Evolutionary conservation across 2,329 filamentous ascomycete genomes (phyloP).

Genomic region (Pseudogymnoascus sp.): DNA sequence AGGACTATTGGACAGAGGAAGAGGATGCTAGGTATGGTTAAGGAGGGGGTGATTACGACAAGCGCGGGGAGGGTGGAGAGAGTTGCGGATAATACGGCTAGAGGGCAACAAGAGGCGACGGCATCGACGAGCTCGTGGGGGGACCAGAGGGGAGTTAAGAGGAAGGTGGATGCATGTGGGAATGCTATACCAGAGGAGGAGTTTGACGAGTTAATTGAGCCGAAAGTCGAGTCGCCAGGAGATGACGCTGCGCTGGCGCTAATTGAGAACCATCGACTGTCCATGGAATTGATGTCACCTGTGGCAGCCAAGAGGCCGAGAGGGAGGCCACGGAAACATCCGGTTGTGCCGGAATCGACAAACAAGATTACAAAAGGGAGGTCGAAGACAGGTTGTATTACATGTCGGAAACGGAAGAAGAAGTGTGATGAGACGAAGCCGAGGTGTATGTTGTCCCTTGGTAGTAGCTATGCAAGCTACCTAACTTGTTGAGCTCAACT

Average conservation of each 20-base stretch:
- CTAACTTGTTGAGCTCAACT: not conserved
- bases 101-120: too few relatives aligned
- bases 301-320: constrained; percentile 53
- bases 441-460: constrained; percentile 47
- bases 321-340: constrained; percentile 77
- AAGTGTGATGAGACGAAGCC: constrained; percentile 65
- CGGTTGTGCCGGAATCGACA: constrained; percentile 48
- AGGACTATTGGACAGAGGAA: not conserved
- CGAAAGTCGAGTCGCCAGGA: not conserved
- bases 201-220: not conserved
- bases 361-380: constrained; percentile 72
- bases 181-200: not conserved
- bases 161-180: not conserved
- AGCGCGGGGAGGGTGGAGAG: not conserved
- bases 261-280: not conserved
- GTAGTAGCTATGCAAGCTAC: not conserved
- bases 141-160: not conserved
- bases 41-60: not conserved
- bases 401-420: constrained; percentile 63
- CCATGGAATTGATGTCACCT: not conserved
- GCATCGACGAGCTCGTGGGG: not conserved
- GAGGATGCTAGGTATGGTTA: not conserved
- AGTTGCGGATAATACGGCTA: not conserved
- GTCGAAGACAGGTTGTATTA: constrained; percentile 63
- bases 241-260: not conserved